Base-by-base conservation (phyloP, 2,329 filamentous ascomycete genomes). In the Aspergillus ochraceus region DNA sequence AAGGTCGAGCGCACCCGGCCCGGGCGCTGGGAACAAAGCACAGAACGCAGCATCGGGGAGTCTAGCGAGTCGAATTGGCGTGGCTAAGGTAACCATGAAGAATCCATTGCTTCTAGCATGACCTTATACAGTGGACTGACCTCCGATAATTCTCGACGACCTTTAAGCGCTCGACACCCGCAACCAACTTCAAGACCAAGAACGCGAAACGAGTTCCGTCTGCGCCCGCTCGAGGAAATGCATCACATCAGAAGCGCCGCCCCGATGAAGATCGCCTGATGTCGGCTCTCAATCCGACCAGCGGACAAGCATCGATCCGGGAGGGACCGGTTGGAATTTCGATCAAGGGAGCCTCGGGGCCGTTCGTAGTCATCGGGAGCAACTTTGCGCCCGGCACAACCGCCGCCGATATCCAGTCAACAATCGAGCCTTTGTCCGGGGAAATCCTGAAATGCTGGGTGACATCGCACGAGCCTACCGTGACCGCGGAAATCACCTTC, bases 321-420 rank as follows among this genome's bases (percentile, higher is more conserved):
- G 67, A 76, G 53, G 68, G 72, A 45, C 68, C 68, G 19, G 58
- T 70, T 51, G 66, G 81, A 42, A 78, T 88, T 60, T 84, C 75
- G 69, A 87, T 88, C 60, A 80, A 81, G 69, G 86, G 86, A 52
- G 72, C 75, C 12, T 75, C 75, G 11, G 83, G 83, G 1, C 84
- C 84, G 2, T 86, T 82, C 68, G 78, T 83, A 6, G 83, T 89
- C 6, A 73, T 86, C 54, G 86, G 84, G 6, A 82, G 81, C 69
- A 88, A 88, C 73, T 88, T 89, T 69, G 86, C 86, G 14, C 83
- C 83, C n/a, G 86, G 86, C 17, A 89, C 86, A 0, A 88, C 86
- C 2, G 86, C 85, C 17, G 84, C 84, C 26, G 86, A 89, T 65
- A 88, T 89, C 50, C 83, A 88, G 68, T 81, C 84, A 47, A 85